Percentiles rank a stretch among this genome's conserved stretches.
phyloP scores from a whole-genome alignment of 805 yeast species.

The Diddensiella transvaalensis region DNA sequence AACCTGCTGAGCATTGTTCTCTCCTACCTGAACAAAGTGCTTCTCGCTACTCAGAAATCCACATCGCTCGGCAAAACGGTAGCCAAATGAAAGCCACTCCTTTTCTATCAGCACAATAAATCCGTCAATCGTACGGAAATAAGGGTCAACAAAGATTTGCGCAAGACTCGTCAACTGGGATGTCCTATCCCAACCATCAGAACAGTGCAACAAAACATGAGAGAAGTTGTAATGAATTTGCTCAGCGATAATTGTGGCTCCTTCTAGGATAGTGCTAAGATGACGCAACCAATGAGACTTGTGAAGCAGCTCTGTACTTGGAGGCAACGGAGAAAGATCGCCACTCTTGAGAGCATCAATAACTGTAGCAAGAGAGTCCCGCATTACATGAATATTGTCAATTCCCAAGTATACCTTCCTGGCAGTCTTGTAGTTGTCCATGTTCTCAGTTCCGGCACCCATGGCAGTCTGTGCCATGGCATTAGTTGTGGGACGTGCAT shows the following conservation, averaged over 20 bases:
- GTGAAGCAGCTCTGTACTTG: slow-evolving; percentile 53
- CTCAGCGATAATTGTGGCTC: slow-evolving; percentile 73
- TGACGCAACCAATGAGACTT: slow-evolving; percentile 80
- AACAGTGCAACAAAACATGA: slow-evolving; percentile 85
- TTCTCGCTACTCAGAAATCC: slow-evolving; percentile 59
- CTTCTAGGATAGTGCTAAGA: slow-evolving; percentile 60
- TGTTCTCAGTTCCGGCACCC: slow-evolving; percentile 96
- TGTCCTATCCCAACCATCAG: slow-evolving; percentile 99
- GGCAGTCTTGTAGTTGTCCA: slow-evolving; percentile 76
- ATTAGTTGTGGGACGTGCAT: slow-evolving; percentile 88
- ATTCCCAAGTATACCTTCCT: slow-evolving; percentile 79
- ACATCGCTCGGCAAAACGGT: slow-evolving; percentile 76
- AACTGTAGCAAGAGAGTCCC: slow-evolving; percentile 71
- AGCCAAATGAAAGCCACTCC: slow-evolving; percentile 96
- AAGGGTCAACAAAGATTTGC: slow-evolving; percentile 87
- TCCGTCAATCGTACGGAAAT: slow-evolving; percentile 81
- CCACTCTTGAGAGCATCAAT: slow-evolving; percentile 61
- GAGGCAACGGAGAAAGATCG: slow-evolving; percentile 52
- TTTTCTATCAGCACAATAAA: slow-evolving; percentile 82
- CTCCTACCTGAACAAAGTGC: slow-evolving; percentile 27
- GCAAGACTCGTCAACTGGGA: slow-evolving; percentile 82
- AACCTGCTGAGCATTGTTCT: slow-evolving; percentile 39
- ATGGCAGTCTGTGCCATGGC: slow-evolving; percentile 95
- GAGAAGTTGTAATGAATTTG: slow-evolving; percentile 80
- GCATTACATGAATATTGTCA: slow-evolving; percentile 93